phyloP scores from a whole-genome alignment of 805 yeast species.

The Candida cerambycidarum region DNA sequence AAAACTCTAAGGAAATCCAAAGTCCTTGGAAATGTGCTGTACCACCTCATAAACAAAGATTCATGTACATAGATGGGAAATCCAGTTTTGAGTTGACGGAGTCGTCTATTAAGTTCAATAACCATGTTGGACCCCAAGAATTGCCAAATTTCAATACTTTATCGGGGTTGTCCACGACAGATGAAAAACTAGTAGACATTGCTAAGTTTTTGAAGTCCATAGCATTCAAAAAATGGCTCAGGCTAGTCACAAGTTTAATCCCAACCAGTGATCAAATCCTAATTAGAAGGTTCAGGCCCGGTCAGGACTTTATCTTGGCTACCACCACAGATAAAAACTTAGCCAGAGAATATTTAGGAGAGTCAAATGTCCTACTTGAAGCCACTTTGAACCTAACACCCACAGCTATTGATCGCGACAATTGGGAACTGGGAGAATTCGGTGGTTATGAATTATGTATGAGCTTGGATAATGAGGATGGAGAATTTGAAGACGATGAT shows the following conservation, averaged over 20 bases:
- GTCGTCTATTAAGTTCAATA: constrained; percentile 27
- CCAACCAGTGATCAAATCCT: constrained; percentile 67
- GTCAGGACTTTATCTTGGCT: constrained; percentile 89
- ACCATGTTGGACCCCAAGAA: constrained; percentile 48
- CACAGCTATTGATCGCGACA: constrained; percentile 46
- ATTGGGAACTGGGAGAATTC: constrained; percentile 85
- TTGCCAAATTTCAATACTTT: constrained; percentile 53
- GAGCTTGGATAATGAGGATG: constrained; percentile 53
- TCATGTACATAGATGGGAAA: constrained; percentile 74
- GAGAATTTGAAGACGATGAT: constrained; percentile 56
- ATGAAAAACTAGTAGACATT: constrained; percentile 49
- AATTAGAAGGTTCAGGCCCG: constrained; percentile 90
- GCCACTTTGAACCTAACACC: constrained; percentile 85
- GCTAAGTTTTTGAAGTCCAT: constrained; percentile 58
- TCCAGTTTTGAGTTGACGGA: constrained; percentile 33
- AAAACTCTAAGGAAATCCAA: constrained; percentile 49
- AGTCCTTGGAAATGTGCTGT: constrained; percentile 88
- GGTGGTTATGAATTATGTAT: constrained; percentile 96
- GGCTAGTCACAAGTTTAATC: constrained; percentile 56
- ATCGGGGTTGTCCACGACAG: constrained; percentile 21
- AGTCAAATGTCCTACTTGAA: constrained; percentile 56
- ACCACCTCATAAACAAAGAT: constrained; percentile 93
- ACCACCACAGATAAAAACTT: constrained; percentile 52
- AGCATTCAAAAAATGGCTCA: constrained; percentile 70
- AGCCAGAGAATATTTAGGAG: constrained; percentile 35